phyloP scores from a whole-genome alignment of 805 yeast species.

The Wickerhamomyces bisporus region DNA sequence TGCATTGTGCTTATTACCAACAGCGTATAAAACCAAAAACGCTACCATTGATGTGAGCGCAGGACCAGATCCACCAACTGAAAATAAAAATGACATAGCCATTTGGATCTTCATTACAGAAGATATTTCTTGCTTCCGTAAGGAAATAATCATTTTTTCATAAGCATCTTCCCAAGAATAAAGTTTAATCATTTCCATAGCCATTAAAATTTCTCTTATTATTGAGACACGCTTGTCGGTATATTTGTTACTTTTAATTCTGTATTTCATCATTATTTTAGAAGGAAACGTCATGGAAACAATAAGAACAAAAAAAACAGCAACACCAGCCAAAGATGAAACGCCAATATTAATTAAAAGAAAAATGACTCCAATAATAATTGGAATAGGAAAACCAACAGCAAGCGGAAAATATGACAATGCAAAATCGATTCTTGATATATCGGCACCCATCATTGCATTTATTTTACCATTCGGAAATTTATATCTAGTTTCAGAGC shows the following conservation, averaged over 20 bases:
- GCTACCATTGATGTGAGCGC: constrained; percentile 47
- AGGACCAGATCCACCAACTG: constrained; percentile 46
- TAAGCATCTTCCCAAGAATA: constrained; percentile 83
- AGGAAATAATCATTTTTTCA: constrained; percentile 39
- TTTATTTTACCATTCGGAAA: constrained; percentile 67
- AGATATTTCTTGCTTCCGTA: constrained; percentile 51
- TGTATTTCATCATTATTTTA: constrained; percentile 37
- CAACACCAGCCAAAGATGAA: constrained; percentile 58
- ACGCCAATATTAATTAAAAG: constrained; percentile 59
- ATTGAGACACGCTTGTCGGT: constrained; percentile 59
- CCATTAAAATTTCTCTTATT: constrained; percentile 51
- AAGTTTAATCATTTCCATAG: constrained; percentile 62
- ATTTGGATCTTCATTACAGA: constrained; percentile 49
- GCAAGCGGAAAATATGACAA: constrained; percentile 45
- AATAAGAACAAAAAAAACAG: constrained; percentile 36
- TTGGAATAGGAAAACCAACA: constrained; percentile 41
- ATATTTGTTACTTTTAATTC: constrained; percentile 44
- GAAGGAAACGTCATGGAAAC: constrained; percentile 36
- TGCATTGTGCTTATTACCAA: constrained; percentile 34
- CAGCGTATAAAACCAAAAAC: constrained; percentile 32
- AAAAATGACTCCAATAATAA: constrained; percentile 51
- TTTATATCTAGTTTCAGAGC: constrained; percentile 46
- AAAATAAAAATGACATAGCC: too few relatives aligned
- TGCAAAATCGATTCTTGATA: constrained; percentile 69
- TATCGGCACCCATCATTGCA: constrained; percentile 70